Evolutionary conservation across 2,329 filamentous ascomycete species (phyloP).

Genomic region (Cladophialophora psammophila): DNA sequence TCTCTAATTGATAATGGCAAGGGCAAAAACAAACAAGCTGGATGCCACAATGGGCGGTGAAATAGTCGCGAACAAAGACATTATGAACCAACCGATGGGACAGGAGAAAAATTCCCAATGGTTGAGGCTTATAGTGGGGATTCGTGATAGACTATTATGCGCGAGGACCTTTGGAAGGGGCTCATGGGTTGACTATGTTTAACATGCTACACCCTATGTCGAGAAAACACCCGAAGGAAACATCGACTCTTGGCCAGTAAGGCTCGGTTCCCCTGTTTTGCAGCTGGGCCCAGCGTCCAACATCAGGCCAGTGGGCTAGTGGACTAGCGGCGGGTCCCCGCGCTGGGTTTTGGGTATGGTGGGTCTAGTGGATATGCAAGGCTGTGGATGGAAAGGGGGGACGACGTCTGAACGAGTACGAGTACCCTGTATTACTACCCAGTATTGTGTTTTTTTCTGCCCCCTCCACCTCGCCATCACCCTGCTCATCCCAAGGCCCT

Average conservation of each 20-base stretch:
- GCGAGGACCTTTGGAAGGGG: too few species aligned
- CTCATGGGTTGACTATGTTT: too few species aligned
- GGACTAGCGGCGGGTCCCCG: neutral
- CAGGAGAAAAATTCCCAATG: too few species aligned
- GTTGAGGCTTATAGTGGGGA: too few species aligned
- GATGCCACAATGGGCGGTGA: too few species aligned
- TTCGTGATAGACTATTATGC: too few species aligned
- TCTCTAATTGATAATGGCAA: too few species aligned
- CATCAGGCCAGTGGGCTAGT: neutral
- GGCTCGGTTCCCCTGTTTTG: neutral
- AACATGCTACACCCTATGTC: neutral
- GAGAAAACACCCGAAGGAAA: neutral
- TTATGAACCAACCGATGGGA: too few species aligned
- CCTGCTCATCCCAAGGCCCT: neutral
- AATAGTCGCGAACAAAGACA: too few species aligned
- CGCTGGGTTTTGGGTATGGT: neutral
- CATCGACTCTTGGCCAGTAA: neutral
- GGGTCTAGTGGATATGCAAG: neutral
- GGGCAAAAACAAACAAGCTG: too few species aligned
- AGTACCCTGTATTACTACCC: neutral
- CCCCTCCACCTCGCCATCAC: neutral
- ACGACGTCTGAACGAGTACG: neutral
- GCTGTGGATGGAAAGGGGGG: slow-evolving; percentile 14
- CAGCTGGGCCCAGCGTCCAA: neutral
- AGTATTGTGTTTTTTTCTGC: too few species aligned